Evolutionary conservation across 441 rosid species (phyloP), one percentile per base, ranked within the genome.

Genomic region (Mallotus japonicus): DNA sequence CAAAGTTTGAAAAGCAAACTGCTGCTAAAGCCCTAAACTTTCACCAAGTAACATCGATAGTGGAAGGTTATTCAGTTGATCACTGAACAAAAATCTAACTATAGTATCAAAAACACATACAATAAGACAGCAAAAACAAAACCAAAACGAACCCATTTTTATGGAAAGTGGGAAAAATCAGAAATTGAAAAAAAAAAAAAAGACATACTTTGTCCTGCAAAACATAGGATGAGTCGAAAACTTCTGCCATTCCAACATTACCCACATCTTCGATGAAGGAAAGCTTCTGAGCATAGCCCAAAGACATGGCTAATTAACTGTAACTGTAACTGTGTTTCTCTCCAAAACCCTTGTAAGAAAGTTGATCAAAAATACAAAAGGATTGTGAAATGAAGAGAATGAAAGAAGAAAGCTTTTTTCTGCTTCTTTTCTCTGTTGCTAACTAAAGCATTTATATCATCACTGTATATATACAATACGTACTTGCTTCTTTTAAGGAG

Each of bases 241-340:
- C 85, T 79, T 94, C 97, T 17, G 93, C 74, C 97, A 92, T 94
- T 77, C 99, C 99, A 65, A 94, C 97, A 37, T 86, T 87, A 73
- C 99, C 97, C 79, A 94, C 99, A 83, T 92, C 99, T 80, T 94
- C 97, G 15, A 90, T 92, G 89, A 73, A 90, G 19, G 99, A 94
- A 51, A 94, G 88, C 90, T 90, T 94, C 87, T 94, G 95, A 17
- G 99, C 99, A 79, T 92, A 94, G 75, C 99, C 99, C 74, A 94
- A 84, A 80, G 99, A 94, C 99, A 94, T 93, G 81, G 77, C 71
- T 62, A 28, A 55, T 34, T 11, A 20, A 5, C n/a, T 49, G n/a
- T 8, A 20, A 5, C n/a, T 49, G n/a, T 8, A 37, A 17, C 20
- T 47, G 69, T 63, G 51, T 61, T 63, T 73, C 72, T 71, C 56